Base-by-base conservation (phyloP, 305 asterid genomes). In the Ilex paraguariensis region DNA sequence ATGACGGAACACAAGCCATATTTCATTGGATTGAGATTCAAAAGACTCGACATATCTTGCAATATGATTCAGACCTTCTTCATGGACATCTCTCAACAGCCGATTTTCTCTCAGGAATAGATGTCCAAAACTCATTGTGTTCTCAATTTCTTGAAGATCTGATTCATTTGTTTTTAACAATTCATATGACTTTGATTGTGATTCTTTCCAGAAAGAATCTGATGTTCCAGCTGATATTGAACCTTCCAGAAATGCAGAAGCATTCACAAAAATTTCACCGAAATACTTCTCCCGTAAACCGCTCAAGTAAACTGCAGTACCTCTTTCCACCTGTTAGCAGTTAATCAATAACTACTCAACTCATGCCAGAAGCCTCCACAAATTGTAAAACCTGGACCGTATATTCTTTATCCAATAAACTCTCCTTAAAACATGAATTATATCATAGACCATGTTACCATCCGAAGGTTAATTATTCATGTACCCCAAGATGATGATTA, bases 31-130 rank as follows among this genome's bases (percentile, higher is more conserved):
- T 65, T 72, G 85, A 62, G 99, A 90, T 79, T 93, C 99, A 60
- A 93, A 93, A 44, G 95, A 93, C 79, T 93, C 99, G 48, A 93
- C 78, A 70, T 86, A 93, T 90, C 99, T 87, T 4, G 96, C 99
- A 75, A 93, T 90, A 74, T 93, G 96, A 75, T 80, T 78, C 70
- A 93, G 72, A 70, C 99, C 99, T 68, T 80, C 96, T 73, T 90
- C 97, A 39, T 70, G 62, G 69, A 72, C 64, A 65, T 78, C 70
- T 72, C 76, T 79, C 54, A 70, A 71, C 67, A 59, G 45, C 63
- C 65, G 59, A 56, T 60, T 81, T 54, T 63, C 75, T 65, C 74
- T 65, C 64, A 69, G 71, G 45, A 64, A 66, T 64, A 70, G 64
- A 62, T 79, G 79, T 45, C 82, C 79, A 13, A 70, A 66, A 69